Percentiles rank a stretch among this genome's conserved stretches.
phyloP scores from a whole-genome alignment of 164 flowering plant genomes.

The Liriodendron chinense region DNA sequence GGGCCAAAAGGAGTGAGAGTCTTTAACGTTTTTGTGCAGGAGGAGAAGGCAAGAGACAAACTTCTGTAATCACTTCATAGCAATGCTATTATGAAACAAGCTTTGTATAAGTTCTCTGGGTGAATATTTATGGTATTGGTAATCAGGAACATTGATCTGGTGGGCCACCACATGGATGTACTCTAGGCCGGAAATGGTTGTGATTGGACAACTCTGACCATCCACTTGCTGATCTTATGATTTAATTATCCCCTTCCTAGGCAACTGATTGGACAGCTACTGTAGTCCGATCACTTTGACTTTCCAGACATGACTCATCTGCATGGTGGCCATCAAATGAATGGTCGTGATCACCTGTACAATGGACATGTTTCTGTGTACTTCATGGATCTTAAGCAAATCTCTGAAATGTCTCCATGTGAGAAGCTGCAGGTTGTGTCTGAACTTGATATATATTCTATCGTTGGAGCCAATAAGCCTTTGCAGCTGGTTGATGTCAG shows the following conservation, averaged over 20 bases:
- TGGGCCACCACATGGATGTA: no score
- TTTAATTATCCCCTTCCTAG: no score
- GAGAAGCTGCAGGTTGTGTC: conserved; percentile 20
- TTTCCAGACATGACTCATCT: no score
- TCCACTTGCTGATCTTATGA: no score
- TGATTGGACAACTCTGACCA: no score
- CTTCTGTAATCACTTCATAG: neutral
- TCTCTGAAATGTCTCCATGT: neutral
- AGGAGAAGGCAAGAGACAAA: conserved; percentile 63
- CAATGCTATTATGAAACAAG: neutral
- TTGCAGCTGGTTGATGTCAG: conserved; percentile 57
- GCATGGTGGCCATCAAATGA: no score
- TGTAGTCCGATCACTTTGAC: no score
- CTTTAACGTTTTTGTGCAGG: conserved; percentile 71
- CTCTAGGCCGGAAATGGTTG: no score
- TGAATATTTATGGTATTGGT: no score
- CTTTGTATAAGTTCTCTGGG: neutral
- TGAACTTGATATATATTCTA: conserved; percentile 61
- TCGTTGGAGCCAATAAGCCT: conserved; percentile 81
- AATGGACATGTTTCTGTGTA: neutral
- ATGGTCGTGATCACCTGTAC: no score
- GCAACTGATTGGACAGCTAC: no score
- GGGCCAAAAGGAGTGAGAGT: conserved; percentile 90
- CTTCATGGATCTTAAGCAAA: neutral
- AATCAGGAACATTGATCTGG: no score